Base-by-base conservation (phyloP, 495 filamentous ascomycete species). In the Aspergillus bridgeri region DNA sequence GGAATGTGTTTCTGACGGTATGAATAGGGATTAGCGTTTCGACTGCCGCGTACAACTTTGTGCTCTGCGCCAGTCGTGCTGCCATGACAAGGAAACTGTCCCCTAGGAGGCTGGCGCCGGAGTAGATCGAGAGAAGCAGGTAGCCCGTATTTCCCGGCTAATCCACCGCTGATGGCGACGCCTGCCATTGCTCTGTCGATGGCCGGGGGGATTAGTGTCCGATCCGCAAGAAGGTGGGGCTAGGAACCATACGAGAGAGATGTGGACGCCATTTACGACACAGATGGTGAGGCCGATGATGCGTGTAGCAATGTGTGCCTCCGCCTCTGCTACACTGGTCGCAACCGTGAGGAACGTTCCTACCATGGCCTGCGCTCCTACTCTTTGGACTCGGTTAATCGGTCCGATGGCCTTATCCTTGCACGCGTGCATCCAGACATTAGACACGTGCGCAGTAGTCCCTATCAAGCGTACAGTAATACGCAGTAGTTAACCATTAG, bases 401-500 rank as follows among this genome's bases (percentile, higher is more conserved):
- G 29, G 29, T 56, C 53, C 62, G 46, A 54, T 59, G 46, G n/a
- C 45, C 46, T 66, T 68, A 53, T 62, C 56, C 48, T 60, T 65
- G 57, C 23, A 67, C 13, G 57, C 65, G 55, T 70, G 64, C 57
- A 69, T 73, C 66, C 51, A 73, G 53, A 69, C 64, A 58, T 69
- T 70, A 20, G 64, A 70, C 20, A 66, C 63, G 48, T n/a, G n/a
- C n/a, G n/a, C n/a, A n/a, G n/a, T 72, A 72, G 60, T 72, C 69
- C 48, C n/a, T n/a, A n/a, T n/a, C n/a, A n/a, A n/a, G n/a, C n/a
- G n/a, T n/a, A n/a, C n/a, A n/a, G n/a, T n/a, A n/a, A n/a, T n/a
- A n/a, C n/a, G n/a, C n/a, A n/a, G n/a, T n/a, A n/a, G n/a, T n/a
- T n/a, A n/a, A n/a, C n/a, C n/a, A n/a, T n/a, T n/a, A n/a, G n/a